These are phyloP conservation scores for Prosopis cineraria DNA, from an alignment of 306 rosid species.

Conservation along the genomic window DNA sequence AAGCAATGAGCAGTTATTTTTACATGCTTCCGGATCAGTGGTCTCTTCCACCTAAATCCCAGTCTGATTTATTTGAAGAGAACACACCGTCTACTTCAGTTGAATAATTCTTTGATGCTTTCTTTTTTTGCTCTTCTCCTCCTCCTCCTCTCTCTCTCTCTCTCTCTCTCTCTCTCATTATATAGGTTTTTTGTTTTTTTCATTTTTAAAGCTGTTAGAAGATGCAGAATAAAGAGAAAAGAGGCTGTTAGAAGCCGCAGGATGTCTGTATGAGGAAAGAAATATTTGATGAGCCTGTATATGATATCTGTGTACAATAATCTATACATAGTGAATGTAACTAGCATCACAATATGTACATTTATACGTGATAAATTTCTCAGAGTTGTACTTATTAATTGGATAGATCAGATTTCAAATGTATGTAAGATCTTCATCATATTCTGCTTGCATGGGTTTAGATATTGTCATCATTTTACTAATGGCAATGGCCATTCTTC, in stretches of 20 bases:
- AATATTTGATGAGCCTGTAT: conserved; percentile 55
- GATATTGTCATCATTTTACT: background rate
- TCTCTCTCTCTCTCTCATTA: conserved; percentile 27
- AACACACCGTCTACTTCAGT: conserved; percentile 38
- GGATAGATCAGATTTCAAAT: conserved; percentile 13
- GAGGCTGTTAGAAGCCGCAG: conserved; percentile 50
- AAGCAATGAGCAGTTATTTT: conserved; percentile 72
- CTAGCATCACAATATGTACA: conserved; percentile 36
- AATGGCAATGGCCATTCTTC: background rate
- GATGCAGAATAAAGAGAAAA: conserved; percentile 36
- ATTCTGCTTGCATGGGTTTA: background rate
- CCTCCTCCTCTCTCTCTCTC: background rate
- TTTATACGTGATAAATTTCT: conserved; percentile 11
- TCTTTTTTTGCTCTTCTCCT: background rate
- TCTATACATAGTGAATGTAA: conserved; percentile 32
- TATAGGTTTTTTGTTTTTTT: conserved; percentile 37
- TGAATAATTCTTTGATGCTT: conserved; percentile 41
- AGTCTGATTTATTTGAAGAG: conserved; percentile 56
- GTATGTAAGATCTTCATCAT: background rate
- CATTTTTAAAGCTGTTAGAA: conserved; percentile 41
- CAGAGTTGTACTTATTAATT: conserved; percentile 16
- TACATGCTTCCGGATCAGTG: conserved; percentile 81
- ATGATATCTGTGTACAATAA: conserved; percentile 47
- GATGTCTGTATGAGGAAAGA: conserved; percentile 41
- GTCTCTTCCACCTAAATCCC: conserved; percentile 61